Evolutionary conservation across 495 filamentous ascomycete genomes (phyloP), one percentile per base, ranked within the genome.

Genomic region (Hypoxylon subgilvum): DNA sequence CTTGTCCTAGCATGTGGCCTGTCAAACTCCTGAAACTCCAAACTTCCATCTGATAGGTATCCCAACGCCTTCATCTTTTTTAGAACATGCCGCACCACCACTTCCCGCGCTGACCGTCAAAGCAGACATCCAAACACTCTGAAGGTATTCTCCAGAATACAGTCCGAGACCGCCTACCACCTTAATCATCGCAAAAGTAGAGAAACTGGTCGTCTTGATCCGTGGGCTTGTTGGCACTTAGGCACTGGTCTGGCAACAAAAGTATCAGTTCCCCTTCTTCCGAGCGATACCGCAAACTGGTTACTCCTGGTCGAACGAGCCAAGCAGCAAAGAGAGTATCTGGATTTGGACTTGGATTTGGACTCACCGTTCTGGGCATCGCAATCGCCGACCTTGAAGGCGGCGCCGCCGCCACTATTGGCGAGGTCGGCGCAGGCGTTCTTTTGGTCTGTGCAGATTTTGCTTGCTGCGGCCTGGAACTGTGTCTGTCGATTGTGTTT

Each of bases 371-470:
- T 57, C 38, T 78, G 75, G 14, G 58, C 50, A 28, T 78, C 74
- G 35, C 74, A 78, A 13, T 74, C 69, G 10, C 46, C 44, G 0
- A 75, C 72, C 1, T 38, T 23, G 44, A 75, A 72, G 18, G n/a
- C 21, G 1, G 41, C 68, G 23, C 34, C 31, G 23, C 34, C 31
- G 25, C 57, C 56, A 9, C 42, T 57, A 25, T 78, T 78, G 14
- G 72, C 63, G 10, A 57, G 9, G 23, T 72, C 45, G 16, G 72
- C 70, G 36, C 75, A 78, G 23, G 38, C 45, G 46, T 78, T 76
- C 57, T 76, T 68, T 41, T 76, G 74, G 45, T 74, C 71, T 49
- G 72, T 70, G 63, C 75, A 76, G 1, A 72, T 70, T 7, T 69
- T 50, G 19, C 66, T 72, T 1, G 63, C 57, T 6, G 79, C 77